Evolutionary conservation across 129 eudicot genomes (phyloP), one percentile per base, ranked within the genome.

Genomic region (Smallanthus sonchifolius): DNA sequence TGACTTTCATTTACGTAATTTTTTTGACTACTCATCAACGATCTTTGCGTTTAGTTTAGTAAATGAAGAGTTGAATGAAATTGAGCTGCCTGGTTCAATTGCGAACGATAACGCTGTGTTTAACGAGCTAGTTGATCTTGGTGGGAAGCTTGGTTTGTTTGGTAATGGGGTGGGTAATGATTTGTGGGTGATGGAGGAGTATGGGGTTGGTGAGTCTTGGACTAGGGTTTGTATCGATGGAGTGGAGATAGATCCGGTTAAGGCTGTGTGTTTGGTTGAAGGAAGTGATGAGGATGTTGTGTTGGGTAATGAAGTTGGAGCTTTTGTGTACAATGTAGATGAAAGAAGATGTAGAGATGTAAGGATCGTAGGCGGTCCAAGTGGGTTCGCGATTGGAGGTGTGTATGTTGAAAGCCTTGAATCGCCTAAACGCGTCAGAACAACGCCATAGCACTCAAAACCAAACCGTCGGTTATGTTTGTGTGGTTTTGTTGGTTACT

Each of bases 111-210:
- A 34, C 2, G 74, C 51, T n/a, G 78, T 75, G 78, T 77, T 73
- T 60, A n/a, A 66, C 36, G 59, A 20, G 28, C 65, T 82, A 13
- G 63, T 67, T 64, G 89, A 45, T 63, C 55, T 89, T 80, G 81
- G 83, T 9, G 92, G 83, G 7, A 80, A 86, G n/a, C 86, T 86
- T 39, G 76, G 84, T 59, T 3, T 81, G 20, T 44, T 65, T 38
- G 61, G 7, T 17, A 45, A 2, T 35, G 6, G 3, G 30, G 47
- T 39, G 56, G 32, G 49, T 55, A 55, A 44, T 74, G 80, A 69
- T 57, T 39, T 86, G 72, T 87, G 93, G 91, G 75, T 87, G 54
- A 90, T 90, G 96, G 84, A 85, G 66, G 81, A 81, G 48, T 86
- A 86, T 40, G 91, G 85, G 4, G 78, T 57, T 9, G 17, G 59